These are phyloP conservation scores for Tephrocybe sp. DNA, from an alignment of 768 basidiomycete species.

Conservation along the genomic window DNA sequence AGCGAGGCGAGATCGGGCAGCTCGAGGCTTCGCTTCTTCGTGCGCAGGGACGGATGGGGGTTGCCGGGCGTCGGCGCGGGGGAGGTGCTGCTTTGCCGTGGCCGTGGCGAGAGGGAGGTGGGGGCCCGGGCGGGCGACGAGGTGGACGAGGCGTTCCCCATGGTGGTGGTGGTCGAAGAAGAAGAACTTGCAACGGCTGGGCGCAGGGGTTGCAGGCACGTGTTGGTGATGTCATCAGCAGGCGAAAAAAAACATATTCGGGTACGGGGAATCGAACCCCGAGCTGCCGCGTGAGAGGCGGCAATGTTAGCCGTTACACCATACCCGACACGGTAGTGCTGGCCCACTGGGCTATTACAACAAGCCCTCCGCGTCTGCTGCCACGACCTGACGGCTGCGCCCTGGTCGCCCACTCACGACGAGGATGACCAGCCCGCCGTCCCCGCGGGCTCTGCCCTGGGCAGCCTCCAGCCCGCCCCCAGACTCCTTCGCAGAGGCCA, in stretches of 20 bases:
- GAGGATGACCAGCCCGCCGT: too few species aligned
- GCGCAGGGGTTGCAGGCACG: too few species aligned
- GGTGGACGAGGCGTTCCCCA: background rate
- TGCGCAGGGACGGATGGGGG: slow-evolving; percentile 60
- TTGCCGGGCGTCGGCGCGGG: slow-evolving; percentile 39
- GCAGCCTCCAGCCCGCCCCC: too few species aligned
- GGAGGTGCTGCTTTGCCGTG: slow-evolving; percentile 18
- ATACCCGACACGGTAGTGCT: too few species aligned
- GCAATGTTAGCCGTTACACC: slow-evolving; percentile 68
- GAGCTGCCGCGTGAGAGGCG: slow-evolving; percentile 59
- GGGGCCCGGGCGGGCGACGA: background rate
- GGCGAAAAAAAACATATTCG: slow-evolving; percentile 24
- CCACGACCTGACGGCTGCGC: too few species aligned
- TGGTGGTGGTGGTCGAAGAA: background rate
- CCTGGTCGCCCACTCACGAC: too few species aligned
- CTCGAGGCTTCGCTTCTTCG: slow-evolving; percentile 74
- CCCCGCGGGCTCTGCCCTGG: too few species aligned
- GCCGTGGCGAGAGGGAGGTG: background rate
- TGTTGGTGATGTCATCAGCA: too few species aligned
- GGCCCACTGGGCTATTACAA: too few species aligned
- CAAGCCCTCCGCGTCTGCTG: too few species aligned
- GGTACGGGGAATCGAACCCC: slow-evolving; percentile 57
- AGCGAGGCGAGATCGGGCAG: slow-evolving; percentile 65
- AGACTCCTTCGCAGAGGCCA: too few species aligned
- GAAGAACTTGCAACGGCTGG: background rate